Percentiles rank a stretch among this genome's conserved stretches.
Evolutionary conservation across 148 eudicot species (phyloP).

Genomic region (Silene latifolia): DNA sequence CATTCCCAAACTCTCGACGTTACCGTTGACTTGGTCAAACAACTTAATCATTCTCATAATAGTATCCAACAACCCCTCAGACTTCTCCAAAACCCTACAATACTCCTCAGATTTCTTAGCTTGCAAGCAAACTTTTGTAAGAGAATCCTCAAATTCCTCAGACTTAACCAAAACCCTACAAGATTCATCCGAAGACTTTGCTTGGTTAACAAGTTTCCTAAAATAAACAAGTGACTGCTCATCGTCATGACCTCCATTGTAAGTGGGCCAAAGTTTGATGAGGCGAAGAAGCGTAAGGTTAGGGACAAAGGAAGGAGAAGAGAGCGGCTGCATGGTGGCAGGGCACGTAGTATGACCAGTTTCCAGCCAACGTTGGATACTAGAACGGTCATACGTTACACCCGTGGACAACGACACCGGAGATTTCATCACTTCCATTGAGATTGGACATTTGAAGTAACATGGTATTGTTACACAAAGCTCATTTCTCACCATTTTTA

Average conservation of each 20-base stretch:
- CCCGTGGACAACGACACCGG: constrained; percentile 68
- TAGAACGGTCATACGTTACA: constrained; percentile 64
- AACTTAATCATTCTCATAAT: constrained; percentile 16
- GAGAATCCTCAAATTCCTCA: constrained; percentile 3
- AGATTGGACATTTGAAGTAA: constrained; percentile 58
- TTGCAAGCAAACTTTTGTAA: constrained; percentile 32
- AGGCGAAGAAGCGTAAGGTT: constrained; percentile 65
- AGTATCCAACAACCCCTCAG: constrained; percentile 10
- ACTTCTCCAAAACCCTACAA: constrained; percentile 30
- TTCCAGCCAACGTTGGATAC: constrained; percentile 64
- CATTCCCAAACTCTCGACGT: constrained; percentile 21
- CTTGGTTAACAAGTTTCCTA: constrained; percentile 6
- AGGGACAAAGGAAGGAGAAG: constrained; percentile 57
- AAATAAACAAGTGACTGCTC: not conserved
- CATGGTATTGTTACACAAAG: constrained; percentile 48
- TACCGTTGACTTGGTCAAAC: constrained; percentile 8
- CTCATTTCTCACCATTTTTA: constrained; percentile 22
- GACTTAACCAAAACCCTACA: constrained; percentile 4
- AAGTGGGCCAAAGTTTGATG: constrained; percentile 42
- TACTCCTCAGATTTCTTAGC: constrained; percentile 36
- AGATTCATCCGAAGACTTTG: not conserved
- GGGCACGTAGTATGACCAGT: constrained; percentile 71
- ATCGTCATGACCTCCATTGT: not conserved
- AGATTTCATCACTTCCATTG: constrained; percentile 66
- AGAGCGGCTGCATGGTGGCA: constrained; percentile 63